Percentiles rank a stretch among this genome's conserved stretches.
Conservation (phyloP, 2,329 filamentous ascomycete genomes). For the Fusarium succisae region DNA sequence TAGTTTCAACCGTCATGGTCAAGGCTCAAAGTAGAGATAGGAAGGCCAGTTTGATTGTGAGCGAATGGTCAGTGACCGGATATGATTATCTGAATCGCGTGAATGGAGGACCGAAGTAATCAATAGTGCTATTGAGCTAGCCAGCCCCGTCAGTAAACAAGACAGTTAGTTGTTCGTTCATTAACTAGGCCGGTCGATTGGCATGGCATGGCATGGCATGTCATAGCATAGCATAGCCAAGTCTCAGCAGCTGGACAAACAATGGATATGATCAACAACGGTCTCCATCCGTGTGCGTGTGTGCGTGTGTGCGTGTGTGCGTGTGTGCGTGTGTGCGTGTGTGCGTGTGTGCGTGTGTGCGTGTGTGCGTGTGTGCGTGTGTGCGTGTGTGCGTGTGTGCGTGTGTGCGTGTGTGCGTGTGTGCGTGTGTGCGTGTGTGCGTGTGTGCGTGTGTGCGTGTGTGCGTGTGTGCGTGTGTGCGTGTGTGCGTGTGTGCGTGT, state of each 20-base stretch:
- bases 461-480: neutral
- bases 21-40: conserved; percentile 9
- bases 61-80: neutral
- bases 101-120: neutral
- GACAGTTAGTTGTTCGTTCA: neutral
- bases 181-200: neutral
- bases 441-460: neutral
- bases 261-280: conserved; percentile 33
- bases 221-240: neutral
- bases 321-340: neutral
- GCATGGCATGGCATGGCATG: neutral
- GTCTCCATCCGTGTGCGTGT: conserved; percentile 10
- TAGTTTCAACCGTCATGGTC: conserved; percentile 23
- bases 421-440: neutral
- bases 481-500: neutral
- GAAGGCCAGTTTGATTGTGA: neutral
- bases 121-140: neutral
- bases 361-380: neutral
- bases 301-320: neutral
- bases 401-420: neutral
- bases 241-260: neutral
- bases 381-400: neutral
- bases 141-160: neutral
- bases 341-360: neutral
- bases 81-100: conserved; percentile 20